Evolutionary conservation across 1,139 yeast species (phyloP).

Genomic region (Yamadazyma sp.): DNA sequence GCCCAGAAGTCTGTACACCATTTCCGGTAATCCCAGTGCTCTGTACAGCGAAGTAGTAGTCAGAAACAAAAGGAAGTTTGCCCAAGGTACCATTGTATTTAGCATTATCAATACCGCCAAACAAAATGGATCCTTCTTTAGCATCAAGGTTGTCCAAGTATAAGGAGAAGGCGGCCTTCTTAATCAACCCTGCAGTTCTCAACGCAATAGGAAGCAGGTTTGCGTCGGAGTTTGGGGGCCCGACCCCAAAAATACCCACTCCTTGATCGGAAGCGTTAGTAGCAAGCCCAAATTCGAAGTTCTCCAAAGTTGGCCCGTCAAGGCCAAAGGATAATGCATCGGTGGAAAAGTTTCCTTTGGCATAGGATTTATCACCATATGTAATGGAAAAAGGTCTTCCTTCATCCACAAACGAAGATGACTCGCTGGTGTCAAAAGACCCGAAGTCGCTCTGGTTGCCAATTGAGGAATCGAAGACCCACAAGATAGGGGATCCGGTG

Average conservation of each 20-base stretch:
- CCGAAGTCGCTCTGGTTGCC: slow-evolving; percentile 1
- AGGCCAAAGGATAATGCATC: slow-evolving; percentile 31
- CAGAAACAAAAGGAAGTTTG: slow-evolving; percentile 17
- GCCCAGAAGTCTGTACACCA: no score
- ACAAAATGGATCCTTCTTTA: slow-evolving; percentile 37
- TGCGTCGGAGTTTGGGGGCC: slow-evolving; percentile 17
- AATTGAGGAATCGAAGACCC: slow-evolving; percentile 17
- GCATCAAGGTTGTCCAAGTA: slow-evolving; percentile 25
- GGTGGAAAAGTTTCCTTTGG: slow-evolving; percentile 59
- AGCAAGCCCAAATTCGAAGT: slow-evolving; percentile 10
- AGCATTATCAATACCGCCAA: slow-evolving; percentile 54
- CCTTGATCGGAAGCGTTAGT: not conserved
- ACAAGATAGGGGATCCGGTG: slow-evolving; percentile 34
- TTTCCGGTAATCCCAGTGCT: slow-evolving; percentile 19
- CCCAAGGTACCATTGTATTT: slow-evolving; percentile 23
- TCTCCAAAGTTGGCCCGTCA: slow-evolving; percentile 5
- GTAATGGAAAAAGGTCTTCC: slow-evolving; percentile 37
- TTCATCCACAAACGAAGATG: slow-evolving; percentile 30
- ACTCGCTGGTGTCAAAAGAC: slow-evolving; percentile 5
- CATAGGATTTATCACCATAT: slow-evolving; percentile 62
- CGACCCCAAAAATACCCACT: slow-evolving; percentile 54
- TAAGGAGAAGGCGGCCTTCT: slow-evolving; percentile 31
- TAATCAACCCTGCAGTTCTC: slow-evolving; percentile 25
- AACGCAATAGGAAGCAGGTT: slow-evolving; percentile 23
- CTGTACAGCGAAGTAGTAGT: slow-evolving; percentile 17